Conservation (phyloP, 345 rosid genomes). For the Citrus cavaleriei region DNA sequence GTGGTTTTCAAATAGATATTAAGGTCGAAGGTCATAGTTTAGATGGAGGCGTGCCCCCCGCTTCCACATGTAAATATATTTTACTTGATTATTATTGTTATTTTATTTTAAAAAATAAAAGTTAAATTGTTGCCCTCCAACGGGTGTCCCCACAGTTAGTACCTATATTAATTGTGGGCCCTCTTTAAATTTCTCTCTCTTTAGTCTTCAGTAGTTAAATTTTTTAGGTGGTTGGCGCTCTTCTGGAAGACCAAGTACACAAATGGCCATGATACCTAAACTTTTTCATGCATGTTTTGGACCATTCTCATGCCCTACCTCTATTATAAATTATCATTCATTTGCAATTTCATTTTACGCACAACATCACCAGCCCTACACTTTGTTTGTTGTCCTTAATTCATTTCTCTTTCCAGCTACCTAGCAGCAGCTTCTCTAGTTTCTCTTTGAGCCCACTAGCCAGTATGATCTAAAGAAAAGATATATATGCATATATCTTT, state of each 20-base stretch:
- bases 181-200: neutral
- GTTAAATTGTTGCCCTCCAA: constrained; percentile 5
- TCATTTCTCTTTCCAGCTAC: neutral
- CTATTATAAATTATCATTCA: constrained; percentile 70
- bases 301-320: constrained; percentile 38
- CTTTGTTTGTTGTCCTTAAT: neutral
- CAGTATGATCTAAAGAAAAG: neutral
- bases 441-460: neutral
- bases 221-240: constrained; percentile 51
- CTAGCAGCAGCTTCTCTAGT: too few relatives aligned
- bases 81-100: too few relatives aligned
- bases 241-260: constrained; percentile 39
- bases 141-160: constrained; percentile 5
- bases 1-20: constrained; percentile 52
- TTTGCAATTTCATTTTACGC: constrained; percentile 48
- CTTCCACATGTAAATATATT: neutral
- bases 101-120: too few relatives aligned
- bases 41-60: constrained; percentile 49
- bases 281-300: constrained; percentile 45
- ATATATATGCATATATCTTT: too few relatives aligned
- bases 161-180: constrained; percentile 25
- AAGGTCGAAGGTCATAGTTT: constrained; percentile 64
- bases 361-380: constrained; percentile 14
- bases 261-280: constrained; percentile 33
- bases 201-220: neutral